Base-by-base conservation (phyloP, 139 green algal species). In the Asterochloris erici region DNA sequence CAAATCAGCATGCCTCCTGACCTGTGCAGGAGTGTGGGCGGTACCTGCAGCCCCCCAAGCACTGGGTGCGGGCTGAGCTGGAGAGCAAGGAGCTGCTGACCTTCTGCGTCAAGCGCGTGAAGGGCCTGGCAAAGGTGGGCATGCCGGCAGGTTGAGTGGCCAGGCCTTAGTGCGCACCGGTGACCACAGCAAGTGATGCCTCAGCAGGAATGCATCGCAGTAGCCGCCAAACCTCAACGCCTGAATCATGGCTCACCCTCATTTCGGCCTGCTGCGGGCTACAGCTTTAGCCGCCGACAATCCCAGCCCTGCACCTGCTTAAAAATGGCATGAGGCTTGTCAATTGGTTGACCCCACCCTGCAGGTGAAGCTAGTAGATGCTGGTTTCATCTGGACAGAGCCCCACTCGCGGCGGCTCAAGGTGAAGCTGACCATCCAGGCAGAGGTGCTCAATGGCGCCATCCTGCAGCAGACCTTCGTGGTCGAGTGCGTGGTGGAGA, bases 381-480 rank as follows among this genome's bases (percentile, higher is more conserved):
- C 97, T n/a, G 92, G 92, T 0, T 99, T 99, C 88, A 95, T 99
- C 27, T 99, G 97, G 97, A 99, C 97, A 24, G 97, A 99, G 91
- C 97, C 97, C 9, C 97, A 99, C 90, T 97, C 90, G 29, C 97
- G 97, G 85, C 90, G 97, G 24, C 86, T 99, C 15, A 99, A 99
- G 86, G 88, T 95, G 15, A 98, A 98, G 90, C 85, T 98, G 71
- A 98, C 97, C 19, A 89, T 99, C 1, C 94, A 98, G 85, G 94
- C 90, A 14, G 96, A 99, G 86, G 94, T 98, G 47, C 88, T 98
- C 62, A 98, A 97, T 83, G 96, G 96, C 12, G 95, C 97, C 74
- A 99, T 99, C 84, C 88, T 99, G 90, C 97, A 99, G 91, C 95
- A 99, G 85, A 91, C 90, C 24, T 98, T 98, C 85, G 93, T 98